Percentiles rank a stretch among this genome's conserved stretches.
Conservation (phyloP, 2,329 filamentous ascomycete species). For the Hawksworthiomyces lignivorus region DNA sequence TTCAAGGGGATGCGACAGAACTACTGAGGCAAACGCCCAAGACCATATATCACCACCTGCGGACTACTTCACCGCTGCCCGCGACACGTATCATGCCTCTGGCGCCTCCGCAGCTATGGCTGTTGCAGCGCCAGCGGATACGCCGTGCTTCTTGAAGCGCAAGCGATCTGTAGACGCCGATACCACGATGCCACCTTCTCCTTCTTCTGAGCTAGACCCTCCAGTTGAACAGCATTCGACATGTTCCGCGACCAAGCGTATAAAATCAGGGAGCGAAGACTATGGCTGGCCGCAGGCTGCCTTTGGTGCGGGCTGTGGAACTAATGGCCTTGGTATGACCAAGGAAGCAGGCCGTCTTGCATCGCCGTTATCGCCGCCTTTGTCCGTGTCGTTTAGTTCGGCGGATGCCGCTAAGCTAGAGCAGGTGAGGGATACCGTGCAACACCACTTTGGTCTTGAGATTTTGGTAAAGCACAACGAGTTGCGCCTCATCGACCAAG, state of each 20-base stretch:
- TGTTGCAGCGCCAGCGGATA: neutral
- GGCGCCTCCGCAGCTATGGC: constrained; percentile 4
- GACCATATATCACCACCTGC: constrained; percentile 18
- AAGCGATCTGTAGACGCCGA: constrained; percentile 7
- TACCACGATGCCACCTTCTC: constrained; percentile 9
- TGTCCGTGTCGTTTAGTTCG: constrained; percentile 12
- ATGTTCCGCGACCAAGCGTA: constrained; percentile 12
- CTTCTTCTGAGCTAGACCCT: constrained; percentile 3
- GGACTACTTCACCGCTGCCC: constrained; percentile 21
- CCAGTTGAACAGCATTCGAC: neutral
- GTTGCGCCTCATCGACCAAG: constrained; percentile 87
- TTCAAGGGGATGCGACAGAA: constrained; percentile 48
- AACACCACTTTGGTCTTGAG: constrained; percentile 83
- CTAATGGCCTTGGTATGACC: no score
- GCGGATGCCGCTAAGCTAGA: constrained; percentile 30
- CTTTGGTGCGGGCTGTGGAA: neutral
- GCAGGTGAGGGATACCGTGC: constrained; percentile 62
- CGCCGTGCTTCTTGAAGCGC: constrained; percentile 13
- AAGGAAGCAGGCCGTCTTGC: constrained; percentile 1
- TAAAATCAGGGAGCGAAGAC: constrained; percentile 26
- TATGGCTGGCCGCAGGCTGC: constrained; percentile 13
- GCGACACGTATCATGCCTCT: neutral
- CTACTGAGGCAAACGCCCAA: constrained; percentile 31
- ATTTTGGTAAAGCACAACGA: constrained; percentile 93
- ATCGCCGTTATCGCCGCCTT: constrained; percentile 12